Percentiles rank a stretch among this genome's conserved stretches.
Conservation (phyloP, 2,329 filamentous ascomycete species). For the Aschersonia sp. region DNA sequence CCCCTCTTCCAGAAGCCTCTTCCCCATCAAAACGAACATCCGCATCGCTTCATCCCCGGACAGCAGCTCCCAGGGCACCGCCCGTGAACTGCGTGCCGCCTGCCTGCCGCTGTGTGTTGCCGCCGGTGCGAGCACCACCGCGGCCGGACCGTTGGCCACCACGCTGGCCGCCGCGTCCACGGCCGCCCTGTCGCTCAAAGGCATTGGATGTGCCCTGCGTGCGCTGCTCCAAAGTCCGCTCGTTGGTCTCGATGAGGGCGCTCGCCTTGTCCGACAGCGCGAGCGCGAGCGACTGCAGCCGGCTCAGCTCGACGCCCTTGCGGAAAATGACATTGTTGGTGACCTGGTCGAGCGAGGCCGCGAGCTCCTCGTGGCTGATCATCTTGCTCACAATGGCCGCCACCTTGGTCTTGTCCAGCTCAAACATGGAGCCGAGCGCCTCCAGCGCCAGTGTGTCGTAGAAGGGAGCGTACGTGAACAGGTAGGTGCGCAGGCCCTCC, state of each 20-base stretch:
- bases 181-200: conserved; percentile 82
- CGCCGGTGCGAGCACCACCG: conserved; percentile 43
- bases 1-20: not conserved
- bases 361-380: conserved; percentile 98
- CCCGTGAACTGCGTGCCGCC: conserved; percentile 71
- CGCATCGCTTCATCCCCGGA: conserved; percentile 34
- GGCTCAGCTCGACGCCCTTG: conserved; percentile 95
- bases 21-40: not conserved
- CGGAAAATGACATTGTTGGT: conserved; percentile 96
- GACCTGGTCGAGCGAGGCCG: conserved; percentile 92
- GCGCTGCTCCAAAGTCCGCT: conserved; percentile 90
- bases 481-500: conserved; percentile 92
- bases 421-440: conserved; percentile 87
- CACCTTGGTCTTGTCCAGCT: conserved; percentile 81
- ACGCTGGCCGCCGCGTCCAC: conserved; percentile 51
- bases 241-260: conserved; percentile 89
- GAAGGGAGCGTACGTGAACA: conserved; percentile 98
- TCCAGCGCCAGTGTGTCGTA: conserved; percentile 88
- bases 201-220: conserved; percentile 92
- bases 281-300: conserved; percentile 87
- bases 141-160: conserved; percentile 48
- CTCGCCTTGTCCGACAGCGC: conserved; percentile 94
- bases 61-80: conserved; percentile 58
- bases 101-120: conserved; percentile 49
- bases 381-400: conserved; percentile 95